Conservation (phyloP, 257 asterid genomes). For the Paulownia fortunei region DNA sequence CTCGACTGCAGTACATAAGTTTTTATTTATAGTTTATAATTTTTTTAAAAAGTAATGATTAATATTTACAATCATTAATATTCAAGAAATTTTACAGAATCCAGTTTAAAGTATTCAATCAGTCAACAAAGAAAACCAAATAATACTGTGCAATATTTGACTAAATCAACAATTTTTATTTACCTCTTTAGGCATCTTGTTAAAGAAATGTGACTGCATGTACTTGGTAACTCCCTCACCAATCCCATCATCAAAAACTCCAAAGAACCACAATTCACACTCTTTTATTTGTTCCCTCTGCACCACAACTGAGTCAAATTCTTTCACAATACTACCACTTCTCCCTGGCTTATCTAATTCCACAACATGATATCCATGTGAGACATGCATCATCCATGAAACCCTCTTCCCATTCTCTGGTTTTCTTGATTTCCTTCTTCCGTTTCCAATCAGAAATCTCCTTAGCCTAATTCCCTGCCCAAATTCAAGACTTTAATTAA, state of each 20-base stretch:
- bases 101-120: not conserved
- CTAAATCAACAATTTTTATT: not conserved
- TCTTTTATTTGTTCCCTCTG: constrained; percentile 52
- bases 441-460: constrained; percentile 38
- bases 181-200: constrained; percentile 53
- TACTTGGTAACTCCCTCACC: constrained; percentile 50
- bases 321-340: not conserved
- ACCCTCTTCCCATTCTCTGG: constrained; percentile 34
- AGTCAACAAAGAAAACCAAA: not conserved
- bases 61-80: too few species aligned
- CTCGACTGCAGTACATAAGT: constrained; percentile 37
- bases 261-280: constrained; percentile 61
- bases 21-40: not conserved
- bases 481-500: not conserved
- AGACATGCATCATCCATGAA: constrained; percentile 46
- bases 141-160: not conserved
- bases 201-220: constrained; percentile 56
- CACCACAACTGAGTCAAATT: constrained; percentile 47
- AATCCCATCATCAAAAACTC: constrained; percentile 55
- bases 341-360: constrained; percentile 17
- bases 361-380: constrained; percentile 31
- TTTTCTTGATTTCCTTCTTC: constrained; percentile 31
- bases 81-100: too few species aligned
- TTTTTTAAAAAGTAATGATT: too few species aligned
- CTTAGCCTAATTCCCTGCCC: constrained; percentile 41